Conservation (phyloP, 129 eudicot genomes). For the Centaurea solstitialis region DNA sequence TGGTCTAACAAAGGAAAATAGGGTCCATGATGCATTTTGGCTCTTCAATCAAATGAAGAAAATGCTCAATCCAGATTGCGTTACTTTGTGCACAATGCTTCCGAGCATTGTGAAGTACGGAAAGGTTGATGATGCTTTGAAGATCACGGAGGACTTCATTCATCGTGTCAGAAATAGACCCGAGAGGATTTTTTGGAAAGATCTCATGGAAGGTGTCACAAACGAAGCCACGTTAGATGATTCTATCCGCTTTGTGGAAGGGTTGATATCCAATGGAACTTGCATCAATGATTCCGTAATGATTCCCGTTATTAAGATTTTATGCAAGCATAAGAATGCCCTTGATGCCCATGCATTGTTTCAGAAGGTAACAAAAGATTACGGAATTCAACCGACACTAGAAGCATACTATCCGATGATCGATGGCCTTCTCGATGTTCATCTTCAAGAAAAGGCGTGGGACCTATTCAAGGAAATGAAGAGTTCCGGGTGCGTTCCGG, state of each 20-base stretch:
- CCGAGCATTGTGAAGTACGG: constrained; percentile 81
- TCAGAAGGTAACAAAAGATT: constrained; percentile 48
- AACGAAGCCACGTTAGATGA: constrained; percentile 49
- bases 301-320: constrained; percentile 52
- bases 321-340: constrained; percentile 69
- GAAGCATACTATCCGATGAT: constrained; percentile 65
- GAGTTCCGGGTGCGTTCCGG: constrained; percentile 61
- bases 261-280: constrained; percentile 43
- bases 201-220: constrained; percentile 61
- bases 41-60: constrained; percentile 92
- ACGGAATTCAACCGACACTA: constrained; percentile 55
- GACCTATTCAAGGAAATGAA: constrained; percentile 71
- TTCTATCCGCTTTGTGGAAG: constrained; percentile 59
- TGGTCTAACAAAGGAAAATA: constrained; percentile 65
- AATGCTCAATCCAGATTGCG: constrained; percentile 59
- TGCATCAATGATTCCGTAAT: constrained; percentile 62
- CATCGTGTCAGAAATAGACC: constrained; percentile 24
- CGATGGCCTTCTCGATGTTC: constrained; percentile 68
- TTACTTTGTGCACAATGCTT: constrained; percentile 69
- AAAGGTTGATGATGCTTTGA: constrained; percentile 68
- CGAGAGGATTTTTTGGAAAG: constrained; percentile 62
- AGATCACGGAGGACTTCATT: constrained; percentile 47
- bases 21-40: constrained; percentile 79
- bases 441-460: constrained; percentile 63
- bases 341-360: constrained; percentile 67